Base-by-base conservation (phyloP, 1,284 basidiomycete species). In the Irpex rosettiformis region DNA sequence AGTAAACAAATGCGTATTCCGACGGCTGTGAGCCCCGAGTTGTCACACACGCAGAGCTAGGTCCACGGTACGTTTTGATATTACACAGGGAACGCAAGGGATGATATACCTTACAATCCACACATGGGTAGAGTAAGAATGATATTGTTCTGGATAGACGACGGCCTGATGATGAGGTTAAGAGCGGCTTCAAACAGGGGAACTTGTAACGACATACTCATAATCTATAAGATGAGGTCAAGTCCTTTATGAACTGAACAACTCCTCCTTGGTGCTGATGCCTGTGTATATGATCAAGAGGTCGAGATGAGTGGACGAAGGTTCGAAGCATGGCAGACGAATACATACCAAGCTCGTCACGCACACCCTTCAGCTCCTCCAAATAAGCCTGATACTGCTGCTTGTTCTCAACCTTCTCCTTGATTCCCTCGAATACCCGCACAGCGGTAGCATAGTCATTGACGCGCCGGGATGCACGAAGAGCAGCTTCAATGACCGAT, bases 381-480 rank as follows among this genome's bases (percentile, higher is more conserved):
- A 98, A 76, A 73, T 98, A 97, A 49, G 87, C 85, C 78, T 94
- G 79, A 73, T 97, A 98, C 77, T 97, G 95, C 64, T 84, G 77
- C 79, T 91, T 90, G 79, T 96, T 97, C 81, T 98, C 95, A 54
- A 96, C 94, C 82, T 97, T 96, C 75, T 93, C 92, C 79, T 85
- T 88, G 70, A 96, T 74, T 64, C 93, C 93, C 80, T 95, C 96
- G 70, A 98, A 94, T 70, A 98, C 86, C 64, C 96, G 83, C 62
- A 98, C 94, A 56, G 96, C 96, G 51, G 96, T 98, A 52, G 95
- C 89, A 75, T 92, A 98, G 82, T 98, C 95, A 77, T 98, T 92
- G 65, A 98, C 94, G 69, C 95, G 87, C 67, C 96, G 84, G 40
- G 93, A 86, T 56, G 95, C 94, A 61, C 88, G 85, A 64, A 98